Conservation (phyloP, 345 rosid species). For the Limnanthes douglasii region DNA sequence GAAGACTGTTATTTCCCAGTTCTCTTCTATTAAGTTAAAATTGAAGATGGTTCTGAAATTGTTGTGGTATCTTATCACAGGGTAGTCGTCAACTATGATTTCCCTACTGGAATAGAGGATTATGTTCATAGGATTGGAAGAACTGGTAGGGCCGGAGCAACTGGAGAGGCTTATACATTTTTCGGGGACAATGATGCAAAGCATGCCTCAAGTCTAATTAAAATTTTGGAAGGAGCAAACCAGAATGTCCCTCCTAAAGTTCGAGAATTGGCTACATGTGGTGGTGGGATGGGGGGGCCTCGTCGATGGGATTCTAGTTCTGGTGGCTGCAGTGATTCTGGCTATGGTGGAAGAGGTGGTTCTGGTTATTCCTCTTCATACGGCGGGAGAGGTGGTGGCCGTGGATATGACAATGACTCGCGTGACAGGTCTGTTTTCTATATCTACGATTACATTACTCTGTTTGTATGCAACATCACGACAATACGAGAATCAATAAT, state of each 20-base stretch:
- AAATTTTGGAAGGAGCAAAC: conserved; percentile 58
- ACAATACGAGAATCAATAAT: no score
- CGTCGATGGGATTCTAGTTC: conserved; percentile 42
- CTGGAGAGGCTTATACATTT: conserved; percentile 53
- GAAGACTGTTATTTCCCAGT: neutral
- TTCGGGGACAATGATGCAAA: conserved; percentile 59
- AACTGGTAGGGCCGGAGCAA: conserved; percentile 80
- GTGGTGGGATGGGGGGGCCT: conserved; percentile 42
- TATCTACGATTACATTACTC: neutral
- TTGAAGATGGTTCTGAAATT: no score
- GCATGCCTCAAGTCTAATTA: conserved; percentile 51
- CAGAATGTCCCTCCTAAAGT: conserved; percentile 54
- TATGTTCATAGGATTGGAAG: conserved; percentile 81
- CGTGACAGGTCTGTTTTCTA: conserved; percentile 25
- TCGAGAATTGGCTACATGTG: conserved; percentile 53
- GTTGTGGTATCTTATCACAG: conserved; percentile 26
- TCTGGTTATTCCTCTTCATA: conserved; percentile 15
- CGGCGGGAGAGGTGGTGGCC: conserved; percentile 26
- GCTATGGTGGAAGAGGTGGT: conserved; percentile 36
- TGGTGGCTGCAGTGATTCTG: conserved; percentile 28
- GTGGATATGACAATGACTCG: conserved; percentile 26
- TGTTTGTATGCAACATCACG: no score
- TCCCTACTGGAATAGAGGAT: conserved; percentile 78
- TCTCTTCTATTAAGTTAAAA: no score
- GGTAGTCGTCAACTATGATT: conserved; percentile 69